phyloP scores from a whole-genome alignment of 1,284 basidiomycete genomes.

The Fistulinella cinereoalba region DNA sequence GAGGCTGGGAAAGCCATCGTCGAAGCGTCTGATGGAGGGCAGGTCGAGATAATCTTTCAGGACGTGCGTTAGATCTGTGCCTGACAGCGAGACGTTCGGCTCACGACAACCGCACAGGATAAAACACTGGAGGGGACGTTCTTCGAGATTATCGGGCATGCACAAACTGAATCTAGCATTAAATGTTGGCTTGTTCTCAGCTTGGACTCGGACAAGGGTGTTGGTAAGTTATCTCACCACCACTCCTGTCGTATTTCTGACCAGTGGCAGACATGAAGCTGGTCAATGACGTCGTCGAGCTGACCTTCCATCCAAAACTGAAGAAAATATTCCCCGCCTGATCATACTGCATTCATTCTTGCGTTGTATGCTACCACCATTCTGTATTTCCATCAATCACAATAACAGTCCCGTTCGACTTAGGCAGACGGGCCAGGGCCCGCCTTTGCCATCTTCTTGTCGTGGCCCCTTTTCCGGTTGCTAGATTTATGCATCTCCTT shows the following conservation, averaged over 20 bases:
- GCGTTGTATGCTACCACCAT: neutral
- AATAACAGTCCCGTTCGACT: neutral
- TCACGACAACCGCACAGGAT: slow-evolving; percentile 38
- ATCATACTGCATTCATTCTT: neutral
- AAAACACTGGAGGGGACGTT: slow-evolving; percentile 52
- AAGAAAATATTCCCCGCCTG: slow-evolving; percentile 45
- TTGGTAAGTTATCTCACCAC: slow-evolving; percentile 47
- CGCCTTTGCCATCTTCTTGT: slow-evolving; percentile 69
- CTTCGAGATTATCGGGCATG: slow-evolving; percentile 76
- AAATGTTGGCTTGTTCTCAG: slow-evolving; percentile 61
- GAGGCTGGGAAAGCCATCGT: slow-evolving; percentile 59
- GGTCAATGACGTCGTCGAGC: slow-evolving; percentile 61
- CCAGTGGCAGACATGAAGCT: slow-evolving; percentile 56
- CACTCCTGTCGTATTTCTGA: slow-evolving; percentile 3
- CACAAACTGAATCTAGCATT: slow-evolving; percentile 57
- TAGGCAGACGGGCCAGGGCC: slow-evolving; percentile 36
- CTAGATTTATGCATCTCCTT: slow-evolving; percentile 75
- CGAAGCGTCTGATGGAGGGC: slow-evolving; percentile 68
- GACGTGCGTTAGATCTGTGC: neutral
- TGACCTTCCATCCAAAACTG: slow-evolving; percentile 63
- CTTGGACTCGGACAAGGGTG: slow-evolving; percentile 51
- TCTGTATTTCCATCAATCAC: slow-evolving; percentile 4
- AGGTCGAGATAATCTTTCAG: slow-evolving; percentile 65
- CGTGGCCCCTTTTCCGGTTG: slow-evolving; percentile 66
- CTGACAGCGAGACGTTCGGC: neutral